Evolutionary conservation across 768 basidiomycete genomes (phyloP).

Genomic region (Phanerochaete carnosa): DNA sequence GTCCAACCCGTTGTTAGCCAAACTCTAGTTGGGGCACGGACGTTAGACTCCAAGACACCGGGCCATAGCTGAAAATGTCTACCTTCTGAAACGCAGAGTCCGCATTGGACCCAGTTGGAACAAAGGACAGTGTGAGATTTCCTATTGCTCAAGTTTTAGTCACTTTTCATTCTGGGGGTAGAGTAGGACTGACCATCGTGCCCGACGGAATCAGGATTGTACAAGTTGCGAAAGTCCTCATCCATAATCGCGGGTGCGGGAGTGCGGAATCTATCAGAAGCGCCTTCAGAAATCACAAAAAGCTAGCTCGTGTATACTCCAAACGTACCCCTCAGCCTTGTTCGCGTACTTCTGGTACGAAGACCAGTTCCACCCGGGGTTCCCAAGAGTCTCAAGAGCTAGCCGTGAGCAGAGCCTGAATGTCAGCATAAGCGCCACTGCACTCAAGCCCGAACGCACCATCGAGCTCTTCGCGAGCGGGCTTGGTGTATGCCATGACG

Average conservation of each 20-base stretch:
- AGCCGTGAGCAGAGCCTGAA: neutral
- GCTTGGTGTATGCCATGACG: conserved; percentile 8
- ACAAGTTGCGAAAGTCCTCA: neutral
- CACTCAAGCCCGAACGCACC: neutral
- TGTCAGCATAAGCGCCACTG: too few relatives aligned
- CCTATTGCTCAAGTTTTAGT: neutral
- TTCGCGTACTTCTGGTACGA: conserved; percentile 2
- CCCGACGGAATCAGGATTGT: neutral
- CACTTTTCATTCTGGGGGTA: neutral
- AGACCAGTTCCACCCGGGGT: conserved; percentile 10
- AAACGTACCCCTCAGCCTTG: neutral
- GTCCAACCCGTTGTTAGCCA: neutral
- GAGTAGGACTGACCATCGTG: neutral
- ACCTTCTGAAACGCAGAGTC: neutral
- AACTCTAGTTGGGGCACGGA: neutral
- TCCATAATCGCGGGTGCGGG: neutral
- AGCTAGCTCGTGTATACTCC: neutral
- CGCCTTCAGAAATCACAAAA: neutral
- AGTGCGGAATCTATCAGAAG: neutral
- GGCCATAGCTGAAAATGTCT: neutral
- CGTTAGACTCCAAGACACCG: neutral
- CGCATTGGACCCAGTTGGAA: neutral
- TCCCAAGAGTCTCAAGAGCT: conserved; percentile 6
- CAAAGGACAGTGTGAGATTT: neutral
- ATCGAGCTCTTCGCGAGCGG: conserved; percentile 1